These are phyloP conservation scores for Ulvella scutata DNA, from an alignment of 139 green algal species.

Conservation along the genomic window DNA sequence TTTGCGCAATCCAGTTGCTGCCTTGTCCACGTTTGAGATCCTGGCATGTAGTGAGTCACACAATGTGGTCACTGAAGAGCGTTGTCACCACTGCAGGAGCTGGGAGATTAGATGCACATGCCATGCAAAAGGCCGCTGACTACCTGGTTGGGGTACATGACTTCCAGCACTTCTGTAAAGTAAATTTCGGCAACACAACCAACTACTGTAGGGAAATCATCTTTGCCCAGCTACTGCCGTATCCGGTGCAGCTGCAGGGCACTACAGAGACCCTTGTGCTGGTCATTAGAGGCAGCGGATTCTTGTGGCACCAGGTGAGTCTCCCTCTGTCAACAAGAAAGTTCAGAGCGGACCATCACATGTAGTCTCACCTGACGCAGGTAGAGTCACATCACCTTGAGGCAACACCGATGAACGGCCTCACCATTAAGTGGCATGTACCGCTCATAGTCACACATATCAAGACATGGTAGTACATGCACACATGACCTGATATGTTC, in stretches of 20 bases:
- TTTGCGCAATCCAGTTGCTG: background rate
- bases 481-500: too few relatives aligned
- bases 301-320: conserved; percentile 85
- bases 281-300: conserved; percentile 46
- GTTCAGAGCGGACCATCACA: too few relatives aligned
- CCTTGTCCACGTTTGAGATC: background rate
- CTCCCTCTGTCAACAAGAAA: too few relatives aligned
- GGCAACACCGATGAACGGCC: too few relatives aligned
- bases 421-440: too few relatives aligned
- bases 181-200: conserved; percentile 11
- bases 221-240: background rate
- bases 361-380: too few relatives aligned
- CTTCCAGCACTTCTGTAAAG: conserved; percentile 94
- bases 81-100: background rate
- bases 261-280: conserved; percentile 26
- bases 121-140: conserved; percentile 55
- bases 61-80: background rate
- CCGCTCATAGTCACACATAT: too few relatives aligned
- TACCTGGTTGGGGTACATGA: conserved; percentile 78
- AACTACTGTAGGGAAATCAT: background rate
- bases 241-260: background rate
- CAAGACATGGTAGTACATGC: too few relatives aligned
- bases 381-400: too few relatives aligned
- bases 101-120: conserved; percentile 38
- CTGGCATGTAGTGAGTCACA: background rate